A percentile compares a stretch with the other conserved stretches of the same genome.
phyloP scores from a whole-genome alignment of 2,329 filamentous ascomycete species.

The Stemphylium beticola region DNA sequence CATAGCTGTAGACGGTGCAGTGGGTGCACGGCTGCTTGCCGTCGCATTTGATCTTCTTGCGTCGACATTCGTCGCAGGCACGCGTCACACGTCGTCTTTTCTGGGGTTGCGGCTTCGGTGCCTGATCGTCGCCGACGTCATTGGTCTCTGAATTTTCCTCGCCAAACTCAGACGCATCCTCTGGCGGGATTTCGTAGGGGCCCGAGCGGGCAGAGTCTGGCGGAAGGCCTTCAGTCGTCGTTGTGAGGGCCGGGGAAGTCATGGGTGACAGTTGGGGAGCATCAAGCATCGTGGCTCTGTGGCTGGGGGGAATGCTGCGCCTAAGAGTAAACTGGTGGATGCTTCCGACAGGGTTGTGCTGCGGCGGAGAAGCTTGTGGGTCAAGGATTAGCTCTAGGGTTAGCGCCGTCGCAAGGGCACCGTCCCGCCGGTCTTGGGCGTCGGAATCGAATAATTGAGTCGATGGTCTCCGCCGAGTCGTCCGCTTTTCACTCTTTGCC shows the following conservation, averaged over 20 bases:
- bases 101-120: conserved; percentile 46
- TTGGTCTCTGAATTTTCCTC: conserved; percentile 44
- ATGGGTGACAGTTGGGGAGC: conserved; percentile 42
- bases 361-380: conserved; percentile 36
- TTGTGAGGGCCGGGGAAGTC: conserved; percentile 44
- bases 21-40: conserved; percentile 72
- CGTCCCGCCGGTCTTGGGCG: conserved; percentile 37
- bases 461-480: conserved; percentile 36
- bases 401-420: conserved; percentile 33
- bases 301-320: conserved; percentile 38
- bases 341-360: conserved; percentile 32
- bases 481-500: conserved; percentile 28
- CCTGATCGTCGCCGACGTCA: conserved; percentile 43
- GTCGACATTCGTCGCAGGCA: conserved; percentile 51
- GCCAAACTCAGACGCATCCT: conserved; percentile 39
- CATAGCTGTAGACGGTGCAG: conserved; percentile 98
- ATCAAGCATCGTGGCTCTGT: conserved; percentile 26
- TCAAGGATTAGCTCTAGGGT: conserved; percentile 40
- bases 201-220: conserved; percentile 35
- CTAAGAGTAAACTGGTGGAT: conserved; percentile 41
- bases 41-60: conserved; percentile 63
- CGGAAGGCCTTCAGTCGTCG: conserved; percentile 39
- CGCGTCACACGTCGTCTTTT: conserved; percentile 53
- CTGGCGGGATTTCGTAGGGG: conserved; percentile 36
- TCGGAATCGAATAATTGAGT: conserved; percentile 33